Evolutionary conservation across 2,329 filamentous ascomycete genomes (phyloP).

Genomic region (Aureobasidium sp.): DNA sequence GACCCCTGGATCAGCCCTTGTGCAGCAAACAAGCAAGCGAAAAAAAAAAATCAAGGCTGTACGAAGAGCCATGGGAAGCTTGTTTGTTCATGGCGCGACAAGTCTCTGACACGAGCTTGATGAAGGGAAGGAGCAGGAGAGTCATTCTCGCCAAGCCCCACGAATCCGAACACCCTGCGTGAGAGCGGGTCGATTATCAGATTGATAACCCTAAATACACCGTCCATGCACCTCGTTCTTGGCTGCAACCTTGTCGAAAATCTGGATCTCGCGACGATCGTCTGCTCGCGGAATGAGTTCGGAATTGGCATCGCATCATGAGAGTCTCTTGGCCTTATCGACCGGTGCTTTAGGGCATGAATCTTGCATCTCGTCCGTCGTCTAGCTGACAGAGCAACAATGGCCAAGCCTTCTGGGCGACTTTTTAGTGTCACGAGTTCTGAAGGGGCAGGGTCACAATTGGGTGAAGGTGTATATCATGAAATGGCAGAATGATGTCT

Average conservation of each 20-base stretch:
- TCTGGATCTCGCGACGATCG: not conserved
- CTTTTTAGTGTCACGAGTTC: not conserved
- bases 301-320: not conserved
- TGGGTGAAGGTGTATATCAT: not conserved
- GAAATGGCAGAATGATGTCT: not conserved
- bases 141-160: not conserved
- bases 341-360: not conserved
- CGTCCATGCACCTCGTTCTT: not conserved
- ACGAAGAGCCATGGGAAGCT: not conserved
- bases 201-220: constrained; percentile 15
- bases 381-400: not conserved
- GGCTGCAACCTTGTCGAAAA: not conserved
- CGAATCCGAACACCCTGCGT: not conserved
- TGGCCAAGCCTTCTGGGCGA: not conserved
- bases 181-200: constrained; percentile 11
- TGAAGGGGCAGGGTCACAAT: not conserved
- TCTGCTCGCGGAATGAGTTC: not conserved
- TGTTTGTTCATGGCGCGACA: constrained; percentile 4
- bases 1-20: not conserved
- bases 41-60: not conserved
- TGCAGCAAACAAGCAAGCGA: not conserved
- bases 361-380: not conserved
- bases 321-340: not conserved
- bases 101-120: not conserved
- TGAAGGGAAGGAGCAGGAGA: not conserved